Evolutionary conservation across 331 rosid genomes (phyloP), one percentile per base, ranked within the genome.

Genomic region (Phaseolus coccineus): DNA sequence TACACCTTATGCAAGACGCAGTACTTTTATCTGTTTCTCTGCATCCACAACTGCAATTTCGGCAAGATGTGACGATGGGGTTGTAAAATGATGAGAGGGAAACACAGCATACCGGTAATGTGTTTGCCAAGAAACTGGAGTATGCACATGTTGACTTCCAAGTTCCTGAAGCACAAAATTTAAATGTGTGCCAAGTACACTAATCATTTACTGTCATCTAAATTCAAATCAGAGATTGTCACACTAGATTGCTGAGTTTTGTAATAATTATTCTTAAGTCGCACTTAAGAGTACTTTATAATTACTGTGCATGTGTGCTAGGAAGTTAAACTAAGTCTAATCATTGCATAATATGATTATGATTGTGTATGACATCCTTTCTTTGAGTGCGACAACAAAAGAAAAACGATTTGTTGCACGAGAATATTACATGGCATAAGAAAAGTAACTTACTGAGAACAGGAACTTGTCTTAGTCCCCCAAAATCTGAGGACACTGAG

Each of bases 11-110:
- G 78, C 98, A 92, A 25, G 77, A 48, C 7, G 11, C 33, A 11
- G 86, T 52, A 12, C 24, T 84, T 76, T 67, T 61, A 74, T 81
- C 87, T 28, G 84, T 82, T 69, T 79, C 80, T 63, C 83, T 84
- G 89, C 98, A 94, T 67, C 94, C 96, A 71, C 97, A 89, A 79
- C 92, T 89, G 80, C 97, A 90, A 10, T 59, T 55, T 15, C 85
- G 91, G 82, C 97, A 92, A 25, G 90, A 51, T 56, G 94, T 90
- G 91, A 94, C 61, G 33, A 15, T 27, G n/a, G 93, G 93, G 77
- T 82, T 87, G 87, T 94, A 94, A 80, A 94, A 90, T 71, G 98
- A 67, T 58, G 98, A 94, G 62, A 92, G 87, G 22, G 98, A 94
- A 75, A 86, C 92, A 64, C 96, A 92, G 55, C 97, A 92, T 39